These are phyloP conservation scores for Podaxis carcinomalis DNA, from an alignment of 768 basidiomycete species.

Conservation along the genomic window DNA sequence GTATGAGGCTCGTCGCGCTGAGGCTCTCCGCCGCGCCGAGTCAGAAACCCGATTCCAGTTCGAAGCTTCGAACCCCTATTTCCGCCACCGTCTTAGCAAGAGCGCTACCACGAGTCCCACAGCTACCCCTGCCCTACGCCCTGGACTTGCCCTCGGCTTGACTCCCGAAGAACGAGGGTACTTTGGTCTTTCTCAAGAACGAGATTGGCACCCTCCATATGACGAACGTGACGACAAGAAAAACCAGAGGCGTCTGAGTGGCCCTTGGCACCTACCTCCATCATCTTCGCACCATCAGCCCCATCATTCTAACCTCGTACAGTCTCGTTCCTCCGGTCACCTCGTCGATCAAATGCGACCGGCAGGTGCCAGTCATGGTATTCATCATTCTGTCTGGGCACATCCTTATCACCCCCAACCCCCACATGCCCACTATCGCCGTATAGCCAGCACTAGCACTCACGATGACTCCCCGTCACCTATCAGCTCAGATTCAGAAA, in stretches of 20 bases:
- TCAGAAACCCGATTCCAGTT: conserved; percentile 52
- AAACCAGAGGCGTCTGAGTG: conserved; percentile 43
- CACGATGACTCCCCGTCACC: conserved; percentile 69
- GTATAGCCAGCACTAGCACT: conserved; percentile 20
- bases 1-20: conserved; percentile 75
- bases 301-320: conserved; percentile 27
- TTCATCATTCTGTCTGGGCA: conserved; percentile 27
- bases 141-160: conserved; percentile 20
- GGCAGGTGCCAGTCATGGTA: conserved; percentile 18
- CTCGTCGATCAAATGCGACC: conserved; percentile 31
- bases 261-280: conserved; percentile 50
- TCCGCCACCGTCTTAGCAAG: conserved; percentile 38
- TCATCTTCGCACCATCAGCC: conserved; percentile 21
- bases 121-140: conserved; percentile 35
- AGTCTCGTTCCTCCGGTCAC: conserved; percentile 40
- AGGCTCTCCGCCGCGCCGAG: conserved; percentile 66
- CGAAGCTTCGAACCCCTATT: conserved; percentile 19
- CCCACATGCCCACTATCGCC: conserved; percentile 29
- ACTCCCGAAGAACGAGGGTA: conserved; percentile 34
- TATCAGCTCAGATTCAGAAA: conserved; percentile 63
- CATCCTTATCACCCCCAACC: conserved; percentile 43
- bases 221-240: conserved; percentile 6
- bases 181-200: conserved; percentile 35
- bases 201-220: conserved; percentile 23
- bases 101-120: conserved; percentile 61